These are phyloP conservation scores for Fraxinus sp. DNA, from an alignment of 305 asterid species.

Conservation along the genomic window DNA sequence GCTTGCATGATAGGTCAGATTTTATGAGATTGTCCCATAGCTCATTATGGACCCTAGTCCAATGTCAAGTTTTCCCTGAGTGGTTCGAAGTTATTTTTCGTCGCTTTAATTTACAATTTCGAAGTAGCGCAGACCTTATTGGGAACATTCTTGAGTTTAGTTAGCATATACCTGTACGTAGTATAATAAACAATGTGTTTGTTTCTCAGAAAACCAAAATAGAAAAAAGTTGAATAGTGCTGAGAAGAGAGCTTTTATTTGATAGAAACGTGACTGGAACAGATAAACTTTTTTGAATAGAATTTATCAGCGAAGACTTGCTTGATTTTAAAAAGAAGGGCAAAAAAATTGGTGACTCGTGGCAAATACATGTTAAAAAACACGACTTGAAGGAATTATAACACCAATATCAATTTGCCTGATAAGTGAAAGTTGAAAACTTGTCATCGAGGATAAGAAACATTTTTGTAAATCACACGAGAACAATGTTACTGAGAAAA, in stretches of 20 bases:
- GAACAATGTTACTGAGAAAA: not conserved
- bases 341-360: not conserved
- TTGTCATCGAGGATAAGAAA: not conserved
- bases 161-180: not conserved
- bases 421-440: not conserved
- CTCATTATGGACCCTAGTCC: conserved; percentile 17
- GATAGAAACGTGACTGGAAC: not conserved
- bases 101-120: not conserved
- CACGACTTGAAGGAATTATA: not conserved
- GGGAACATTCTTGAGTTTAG: not conserved
- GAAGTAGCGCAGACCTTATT: not conserved
- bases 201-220: not conserved
- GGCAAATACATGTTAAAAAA: not conserved
- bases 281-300: not conserved
- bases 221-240: not conserved
- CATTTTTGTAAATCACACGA: not conserved
- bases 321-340: not conserved
- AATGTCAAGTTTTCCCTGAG: not conserved
- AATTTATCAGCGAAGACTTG: not conserved
- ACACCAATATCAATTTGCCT: not conserved
- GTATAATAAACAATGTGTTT: not conserved
- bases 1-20: conserved; percentile 78
- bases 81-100: not conserved
- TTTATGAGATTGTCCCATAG: conserved; percentile 1
- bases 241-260: not conserved